These are phyloP conservation scores for Ceraceosorus guamensis DNA, from an alignment of 1,284 basidiomycete genomes.

Conservation along the genomic window DNA sequence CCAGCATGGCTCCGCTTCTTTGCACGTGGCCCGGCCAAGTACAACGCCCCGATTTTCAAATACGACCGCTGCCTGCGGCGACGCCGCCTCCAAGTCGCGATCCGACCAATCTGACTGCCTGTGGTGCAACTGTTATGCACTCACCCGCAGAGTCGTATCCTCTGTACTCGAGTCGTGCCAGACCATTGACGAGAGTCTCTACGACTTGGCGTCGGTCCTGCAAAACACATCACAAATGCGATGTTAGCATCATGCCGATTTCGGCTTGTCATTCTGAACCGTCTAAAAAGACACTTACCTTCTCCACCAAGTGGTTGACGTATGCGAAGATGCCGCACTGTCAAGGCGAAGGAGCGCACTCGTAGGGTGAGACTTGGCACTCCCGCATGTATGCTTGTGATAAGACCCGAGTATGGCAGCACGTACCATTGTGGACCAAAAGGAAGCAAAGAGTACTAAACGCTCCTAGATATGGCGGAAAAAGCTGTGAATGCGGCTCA, in stretches of 20 bases:
- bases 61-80: too few relatives aligned
- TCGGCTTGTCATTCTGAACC: neutral
- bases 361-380: too few relatives aligned
- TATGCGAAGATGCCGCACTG: constrained; percentile 49
- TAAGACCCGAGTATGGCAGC: too few relatives aligned
- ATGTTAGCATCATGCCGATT: neutral
- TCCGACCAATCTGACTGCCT: too few relatives aligned
- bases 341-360: neutral
- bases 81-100: too few relatives aligned
- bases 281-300: constrained; percentile 16
- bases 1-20: neutral
- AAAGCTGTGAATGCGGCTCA: too few relatives aligned
- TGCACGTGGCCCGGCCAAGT: neutral
- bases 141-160: constrained; percentile 87
- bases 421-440: too few relatives aligned
- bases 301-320: constrained; percentile 48
- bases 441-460: too few relatives aligned
- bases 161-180: constrained; percentile 93
- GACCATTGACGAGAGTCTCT: constrained; percentile 83
- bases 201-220: constrained; percentile 86
- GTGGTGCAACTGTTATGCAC: constrained; percentile 16
- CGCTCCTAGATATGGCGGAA: too few relatives aligned
- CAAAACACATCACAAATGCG: neutral
- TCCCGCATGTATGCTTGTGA: too few relatives aligned
- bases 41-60: neutral